Evolutionary conservation across 1,139 yeast genomes (phyloP).

Genomic region (Candida smagusa): DNA sequence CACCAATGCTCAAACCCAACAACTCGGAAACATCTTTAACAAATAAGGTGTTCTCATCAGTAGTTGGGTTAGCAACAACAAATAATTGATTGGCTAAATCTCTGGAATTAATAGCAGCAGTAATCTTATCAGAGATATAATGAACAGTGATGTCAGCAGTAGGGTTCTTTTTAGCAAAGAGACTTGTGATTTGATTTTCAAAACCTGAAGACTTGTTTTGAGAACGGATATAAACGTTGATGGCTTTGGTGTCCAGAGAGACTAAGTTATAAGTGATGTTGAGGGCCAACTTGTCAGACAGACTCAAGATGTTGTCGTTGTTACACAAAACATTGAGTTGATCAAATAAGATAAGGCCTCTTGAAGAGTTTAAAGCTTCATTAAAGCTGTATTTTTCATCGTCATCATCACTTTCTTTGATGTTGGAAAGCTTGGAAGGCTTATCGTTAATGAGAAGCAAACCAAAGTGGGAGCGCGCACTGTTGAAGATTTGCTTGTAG

Average conservation of each 20-base stretch:
- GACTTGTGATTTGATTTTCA: constrained; percentile 18
- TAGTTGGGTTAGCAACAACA: constrained; percentile 15
- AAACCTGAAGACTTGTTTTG: constrained; percentile 14
- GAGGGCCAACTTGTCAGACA: constrained; percentile 32
- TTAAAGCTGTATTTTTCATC: constrained; percentile 10
- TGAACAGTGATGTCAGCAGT: constrained; percentile 12
- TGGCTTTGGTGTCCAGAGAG: constrained; percentile 8
- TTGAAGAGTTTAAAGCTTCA: constrained; percentile 8
- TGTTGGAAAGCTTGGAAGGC: constrained; percentile 8
- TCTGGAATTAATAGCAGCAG: constrained; percentile 10
- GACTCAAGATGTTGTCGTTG: constrained; percentile 32
- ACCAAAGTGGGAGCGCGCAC: constrained; percentile 30
- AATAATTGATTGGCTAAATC: constrained; percentile 20
- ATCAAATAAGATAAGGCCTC: constrained; percentile 16
- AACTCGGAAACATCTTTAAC: constrained; percentile 16
- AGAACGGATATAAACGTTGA: constrained; percentile 23
- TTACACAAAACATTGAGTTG: constrained; percentile 25
- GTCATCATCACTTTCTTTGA: constrained; percentile 8
- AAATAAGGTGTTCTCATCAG: constrained; percentile 12
- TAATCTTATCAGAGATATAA: constrained; percentile 18
- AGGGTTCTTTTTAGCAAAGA: constrained; percentile 13
- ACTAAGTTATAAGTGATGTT: constrained; percentile 23
- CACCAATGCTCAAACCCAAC: constrained; percentile 19
- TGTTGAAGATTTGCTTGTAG: constrained; percentile 24
- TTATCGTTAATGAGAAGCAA: constrained; percentile 24